Base-by-base conservation (phyloP, 1,284 basidiomycete genomes). In the Ceratobasidium sp. region DNA sequence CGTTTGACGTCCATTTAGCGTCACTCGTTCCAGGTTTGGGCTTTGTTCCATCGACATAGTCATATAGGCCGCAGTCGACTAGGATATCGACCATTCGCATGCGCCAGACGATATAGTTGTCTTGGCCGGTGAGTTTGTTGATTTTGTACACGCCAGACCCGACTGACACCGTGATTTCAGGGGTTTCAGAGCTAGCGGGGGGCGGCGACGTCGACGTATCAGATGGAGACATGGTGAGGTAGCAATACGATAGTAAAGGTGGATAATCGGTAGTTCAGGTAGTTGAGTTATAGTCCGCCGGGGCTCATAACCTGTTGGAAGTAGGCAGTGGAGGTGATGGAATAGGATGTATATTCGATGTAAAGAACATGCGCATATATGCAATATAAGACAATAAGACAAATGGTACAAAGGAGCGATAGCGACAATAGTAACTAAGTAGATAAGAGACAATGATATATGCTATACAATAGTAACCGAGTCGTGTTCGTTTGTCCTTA, bases 281-380 rank as follows among this genome's bases (percentile, higher is more conserved):
- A 39, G 36, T 39, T n/a, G 14, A 14, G 36, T 39, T 39, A 39
- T 39, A 39, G 36, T 39, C 39, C 16, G 41, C 23, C 36, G 39
- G 58, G 58, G 58, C 58, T 60, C 58, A 60, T 60, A 60, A 60
- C 58, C 58, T 60, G 39, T 45, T 60, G 58, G 28, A 39, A 43
- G 39, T 39, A 43, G 21, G 36, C 57, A 55, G 53, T 55, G n/a
- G n/a, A n/a, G n/a, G n/a, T n/a, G n/a, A n/a, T n/a, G n/a, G n/a
- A n/a, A n/a, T n/a, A n/a, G n/a, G n/a, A n/a, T n/a, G n/a, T n/a
- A n/a, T n/a, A n/a, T n/a, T n/a, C n/a, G n/a, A n/a, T n/a, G n/a
- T n/a, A n/a, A n/a, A n/a, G n/a, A n/a, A n/a, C n/a, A n/a, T n/a
- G n/a, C n/a, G n/a, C n/a, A n/a, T n/a, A n/a, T n/a, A n/a, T n/a